A percentile compares a stretch with the other conserved stretches of the same genome.
Conservation (phyloP, 2,329 filamentous ascomycete species). For the Colletotrichum incanum region DNA sequence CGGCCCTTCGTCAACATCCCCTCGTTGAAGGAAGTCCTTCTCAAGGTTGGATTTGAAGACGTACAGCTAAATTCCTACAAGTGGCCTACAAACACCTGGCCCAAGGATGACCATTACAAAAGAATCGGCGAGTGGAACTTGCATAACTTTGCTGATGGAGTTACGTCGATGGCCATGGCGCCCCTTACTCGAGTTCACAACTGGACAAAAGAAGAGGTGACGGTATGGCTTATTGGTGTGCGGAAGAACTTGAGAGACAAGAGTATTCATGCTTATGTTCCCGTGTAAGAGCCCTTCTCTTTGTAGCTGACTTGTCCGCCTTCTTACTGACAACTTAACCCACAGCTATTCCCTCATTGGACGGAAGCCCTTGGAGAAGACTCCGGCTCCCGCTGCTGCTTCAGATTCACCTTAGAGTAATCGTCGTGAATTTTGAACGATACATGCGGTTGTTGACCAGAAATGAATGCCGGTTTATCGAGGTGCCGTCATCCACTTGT, state of each 20-base stretch:
- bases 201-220: conserved; percentile 50
- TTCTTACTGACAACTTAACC: no score
- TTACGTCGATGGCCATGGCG: conserved; percentile 54
- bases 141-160: conserved; percentile 47
- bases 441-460: no score
- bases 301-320: background rate
- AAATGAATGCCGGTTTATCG: no score
- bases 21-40: conserved; percentile 45
- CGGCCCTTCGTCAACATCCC: conserved; percentile 46
- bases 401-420: no score
- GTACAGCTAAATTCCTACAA: conserved; percentile 49
- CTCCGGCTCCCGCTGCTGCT: no score
- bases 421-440: no score
- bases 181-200: conserved; percentile 51
- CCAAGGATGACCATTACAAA: conserved; percentile 50
- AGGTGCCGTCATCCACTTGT: no score
- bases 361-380: no score
- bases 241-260: conserved; percentile 49
- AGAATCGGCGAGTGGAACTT: conserved; percentile 49
- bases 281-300: conserved; percentile 45
- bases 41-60: conserved; percentile 51
- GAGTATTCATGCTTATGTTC: conserved; percentile 52
- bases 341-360: no score
- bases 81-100: conserved; percentile 52
- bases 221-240: conserved; percentile 50